A percentile compares a stretch with the other conserved stretches of the same genome.
Conservation (phyloP, 805 yeast genomes). For the Metschnikowia vanudenii region DNA sequence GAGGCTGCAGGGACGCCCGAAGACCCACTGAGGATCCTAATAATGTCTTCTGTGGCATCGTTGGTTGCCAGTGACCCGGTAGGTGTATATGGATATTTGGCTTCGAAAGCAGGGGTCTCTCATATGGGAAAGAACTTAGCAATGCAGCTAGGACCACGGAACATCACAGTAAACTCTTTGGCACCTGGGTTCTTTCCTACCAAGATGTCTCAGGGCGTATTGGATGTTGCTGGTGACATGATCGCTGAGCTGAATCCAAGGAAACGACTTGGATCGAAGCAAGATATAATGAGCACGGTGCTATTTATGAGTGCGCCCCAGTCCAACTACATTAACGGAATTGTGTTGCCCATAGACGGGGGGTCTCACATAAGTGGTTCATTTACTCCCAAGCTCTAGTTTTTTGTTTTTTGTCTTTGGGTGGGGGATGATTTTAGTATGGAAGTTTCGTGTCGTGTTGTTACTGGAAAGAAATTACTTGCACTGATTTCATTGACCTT, state of each 20-base stretch:
- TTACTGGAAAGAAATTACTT: no score
- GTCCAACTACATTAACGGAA: slow-evolving; percentile 63
- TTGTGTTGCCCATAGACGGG: slow-evolving; percentile 68
- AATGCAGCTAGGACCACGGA: slow-evolving; percentile 60
- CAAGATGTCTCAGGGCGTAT: slow-evolving; percentile 67
- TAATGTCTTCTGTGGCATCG: slow-evolving; percentile 68
- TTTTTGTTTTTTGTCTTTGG: no score
- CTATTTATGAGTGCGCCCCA: slow-evolving; percentile 55
- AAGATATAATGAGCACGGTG: slow-evolving; percentile 55
- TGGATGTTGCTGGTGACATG: slow-evolving; percentile 48
- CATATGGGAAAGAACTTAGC: slow-evolving; percentile 67
- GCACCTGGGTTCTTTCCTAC: slow-evolving; percentile 81
- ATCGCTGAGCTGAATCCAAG: slow-evolving; percentile 56
- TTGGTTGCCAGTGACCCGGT: slow-evolving; percentile 43
- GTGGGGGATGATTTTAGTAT: no score
- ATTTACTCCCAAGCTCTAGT: slow-evolving; percentile 17
- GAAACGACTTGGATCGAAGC: slow-evolving; percentile 58
- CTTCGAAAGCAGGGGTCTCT: slow-evolving; percentile 73
- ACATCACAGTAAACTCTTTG: slow-evolving; percentile 65
- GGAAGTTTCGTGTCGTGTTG: no score
- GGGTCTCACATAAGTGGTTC: slow-evolving; percentile 47
- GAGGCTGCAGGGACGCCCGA: slow-evolving; percentile 48
- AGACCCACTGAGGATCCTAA: slow-evolving; percentile 63
- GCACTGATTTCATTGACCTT: no score
- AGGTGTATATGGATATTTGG: slow-evolving; percentile 68